These are phyloP conservation scores for Marchantia polymorpha DNA, from an alignment of 225 moss, liverwort and hornwort species.

Conservation along the genomic window DNA sequence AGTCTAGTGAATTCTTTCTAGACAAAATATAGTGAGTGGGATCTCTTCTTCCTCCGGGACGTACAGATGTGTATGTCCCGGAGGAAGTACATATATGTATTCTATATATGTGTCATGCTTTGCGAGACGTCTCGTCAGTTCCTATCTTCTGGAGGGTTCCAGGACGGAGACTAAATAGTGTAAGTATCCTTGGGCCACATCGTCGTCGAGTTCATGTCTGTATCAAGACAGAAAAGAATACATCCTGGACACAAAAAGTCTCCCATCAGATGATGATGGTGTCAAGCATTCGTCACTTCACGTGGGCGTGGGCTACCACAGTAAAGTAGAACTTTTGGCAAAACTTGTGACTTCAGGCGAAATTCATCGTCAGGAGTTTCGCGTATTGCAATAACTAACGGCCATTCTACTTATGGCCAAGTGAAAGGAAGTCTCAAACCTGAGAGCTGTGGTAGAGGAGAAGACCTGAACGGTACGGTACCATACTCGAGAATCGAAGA, in stretches of 20 bases:
- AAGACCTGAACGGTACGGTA: background rate
- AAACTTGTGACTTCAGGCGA: background rate
- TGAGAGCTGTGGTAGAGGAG: background rate
- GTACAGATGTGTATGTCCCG: too few relatives aligned
- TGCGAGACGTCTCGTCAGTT: background rate
- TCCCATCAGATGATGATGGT: background rate
- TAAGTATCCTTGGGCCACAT: background rate
- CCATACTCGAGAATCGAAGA: background rate
- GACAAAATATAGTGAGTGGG: too few relatives aligned
- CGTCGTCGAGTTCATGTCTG: background rate
- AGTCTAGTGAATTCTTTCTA: too few relatives aligned
- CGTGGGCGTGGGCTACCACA: slow-evolving; percentile 12
- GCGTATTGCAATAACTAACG: background rate
- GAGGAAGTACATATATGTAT: too few relatives aligned
- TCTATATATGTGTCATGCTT: background rate
- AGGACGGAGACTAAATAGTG: background rate
- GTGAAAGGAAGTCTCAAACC: background rate
- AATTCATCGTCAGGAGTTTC: background rate
- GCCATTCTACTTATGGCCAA: background rate
- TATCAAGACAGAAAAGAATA: background rate
- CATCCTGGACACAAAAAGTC: background rate
- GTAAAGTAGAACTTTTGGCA: background rate
- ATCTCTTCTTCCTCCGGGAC: too few relatives aligned
- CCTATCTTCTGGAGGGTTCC: background rate
- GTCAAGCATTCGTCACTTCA: slow-evolving; percentile 3